A percentile compares a stretch with the other conserved stretches of the same genome.
Conservation (phyloP, 768 basidiomycete species). For the Russula sp. region DNA sequence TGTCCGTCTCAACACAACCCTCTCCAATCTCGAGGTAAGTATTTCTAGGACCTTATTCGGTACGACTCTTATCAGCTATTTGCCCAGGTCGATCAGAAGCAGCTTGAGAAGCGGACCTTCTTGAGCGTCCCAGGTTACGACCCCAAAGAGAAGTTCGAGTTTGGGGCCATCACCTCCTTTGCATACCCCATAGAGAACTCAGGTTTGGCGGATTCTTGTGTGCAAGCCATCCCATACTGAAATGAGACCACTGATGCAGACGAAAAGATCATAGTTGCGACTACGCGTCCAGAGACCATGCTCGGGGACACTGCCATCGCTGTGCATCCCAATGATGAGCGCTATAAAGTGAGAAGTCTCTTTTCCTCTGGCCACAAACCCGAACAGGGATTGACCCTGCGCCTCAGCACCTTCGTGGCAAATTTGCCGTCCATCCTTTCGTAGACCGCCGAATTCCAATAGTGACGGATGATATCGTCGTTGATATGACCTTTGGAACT, state of each 20-base stretch:
- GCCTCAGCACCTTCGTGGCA: conserved; percentile 81
- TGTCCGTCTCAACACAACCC: conserved; percentile 87
- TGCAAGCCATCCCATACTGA: background rate
- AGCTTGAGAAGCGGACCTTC: conserved; percentile 76
- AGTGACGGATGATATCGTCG: conserved; percentile 71
- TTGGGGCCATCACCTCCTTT: conserved; percentile 95
- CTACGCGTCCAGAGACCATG: conserved; percentile 98
- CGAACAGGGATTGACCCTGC: no score
- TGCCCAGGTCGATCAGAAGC: conserved; percentile 88
- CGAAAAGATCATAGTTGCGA: conserved; percentile 81
- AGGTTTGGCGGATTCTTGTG: conserved; percentile 38
- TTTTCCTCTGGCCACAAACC: background rate
- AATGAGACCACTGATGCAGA: conserved; percentile 39
- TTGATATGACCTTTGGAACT: conserved; percentile 95
- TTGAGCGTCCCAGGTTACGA: conserved; percentile 94
- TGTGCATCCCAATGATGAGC: conserved; percentile 87
- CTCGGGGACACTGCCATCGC: conserved; percentile 96
- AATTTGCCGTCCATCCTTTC: conserved; percentile 88
- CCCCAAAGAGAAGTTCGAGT: conserved; percentile 91
- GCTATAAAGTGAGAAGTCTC: conserved; percentile 61
- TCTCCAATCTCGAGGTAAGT: conserved; percentile 92
- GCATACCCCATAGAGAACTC: conserved; percentile 87
- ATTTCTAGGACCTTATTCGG: background rate
- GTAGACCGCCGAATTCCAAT: conserved; percentile 82
- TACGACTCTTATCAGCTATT: background rate